phyloP scores from a whole-genome alignment of 192 early-diverging fungal species.

The Backusella liffmaniae region DNA sequence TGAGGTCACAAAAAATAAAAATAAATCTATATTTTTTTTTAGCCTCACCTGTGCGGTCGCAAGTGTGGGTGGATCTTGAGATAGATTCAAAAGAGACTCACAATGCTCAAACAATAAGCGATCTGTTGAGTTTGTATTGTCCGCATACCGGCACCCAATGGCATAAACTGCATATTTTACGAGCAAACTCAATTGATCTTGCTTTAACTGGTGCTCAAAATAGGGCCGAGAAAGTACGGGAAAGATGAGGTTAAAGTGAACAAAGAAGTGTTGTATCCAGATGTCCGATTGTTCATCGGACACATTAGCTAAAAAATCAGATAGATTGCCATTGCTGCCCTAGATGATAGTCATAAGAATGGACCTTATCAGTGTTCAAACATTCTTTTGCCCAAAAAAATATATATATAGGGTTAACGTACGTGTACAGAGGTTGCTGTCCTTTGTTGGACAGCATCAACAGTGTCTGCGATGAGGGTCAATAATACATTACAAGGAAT shows the following conservation, averaged over 20 bases:
- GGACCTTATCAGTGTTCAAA: conserved; percentile 29
- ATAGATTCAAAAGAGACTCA: conserved; percentile 5
- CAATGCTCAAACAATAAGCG: conserved; percentile 20
- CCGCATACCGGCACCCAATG: conserved; percentile 12
- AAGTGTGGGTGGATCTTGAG: conserved; percentile 15
- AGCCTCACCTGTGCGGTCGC: conserved; percentile 26
- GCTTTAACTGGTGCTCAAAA: conserved; percentile 23
- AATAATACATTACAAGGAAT: conserved; percentile 1
- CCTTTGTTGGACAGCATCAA: not conserved
- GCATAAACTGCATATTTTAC: conserved; percentile 29
- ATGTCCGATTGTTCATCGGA: conserved; percentile 5
- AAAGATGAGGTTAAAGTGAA: conserved; percentile 35
- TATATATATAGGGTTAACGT: not conserved
- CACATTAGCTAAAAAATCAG: conserved; percentile 19
- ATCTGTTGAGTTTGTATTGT: not conserved
- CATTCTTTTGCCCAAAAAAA: not conserved
- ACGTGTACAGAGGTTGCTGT: conserved; percentile 23
- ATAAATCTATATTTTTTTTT: not conserved
- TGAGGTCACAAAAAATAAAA: not conserved
- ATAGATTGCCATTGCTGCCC: conserved; percentile 21
- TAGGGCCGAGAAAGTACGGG: conserved; percentile 31
- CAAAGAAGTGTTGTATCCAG: conserved; percentile 26
- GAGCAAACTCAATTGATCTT: conserved; percentile 23
- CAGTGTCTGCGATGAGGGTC: not conserved
- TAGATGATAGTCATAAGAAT: conserved; percentile 31